These are phyloP conservation scores for Miamiensis avidus DNA, from an alignment of 169 alveolate species.

Conservation along the genomic window DNA sequence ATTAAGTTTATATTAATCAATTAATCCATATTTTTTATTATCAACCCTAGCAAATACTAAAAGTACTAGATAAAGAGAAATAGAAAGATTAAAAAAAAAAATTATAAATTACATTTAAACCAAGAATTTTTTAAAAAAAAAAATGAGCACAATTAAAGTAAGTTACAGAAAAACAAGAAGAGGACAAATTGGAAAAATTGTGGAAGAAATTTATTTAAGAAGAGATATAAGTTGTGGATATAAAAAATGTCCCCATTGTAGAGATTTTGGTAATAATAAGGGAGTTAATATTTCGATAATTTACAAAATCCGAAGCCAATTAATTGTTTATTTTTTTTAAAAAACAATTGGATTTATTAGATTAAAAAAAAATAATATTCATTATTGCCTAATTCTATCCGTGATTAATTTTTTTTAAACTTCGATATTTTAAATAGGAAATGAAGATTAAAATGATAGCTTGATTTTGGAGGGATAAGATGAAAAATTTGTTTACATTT, in stretches of 20 bases:
- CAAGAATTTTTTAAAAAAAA: not conserved
- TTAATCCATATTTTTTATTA: no score
- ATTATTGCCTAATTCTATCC: no score
- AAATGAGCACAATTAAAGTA: constrained; percentile 13
- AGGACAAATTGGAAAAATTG: constrained; percentile 34
- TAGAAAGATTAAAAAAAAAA: no score
- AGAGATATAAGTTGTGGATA: constrained; percentile 75
- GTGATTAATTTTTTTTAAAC: constrained; percentile 45
- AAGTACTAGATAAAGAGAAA: no score
- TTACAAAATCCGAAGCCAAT: no score
- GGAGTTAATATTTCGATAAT: constrained; percentile 7
- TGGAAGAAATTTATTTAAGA: constrained; percentile 78
- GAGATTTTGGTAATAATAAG: not conserved
- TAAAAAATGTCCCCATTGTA: constrained; percentile 52
- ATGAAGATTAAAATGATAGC: not conserved
- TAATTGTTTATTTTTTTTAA: no score
- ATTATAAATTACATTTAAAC: no score
- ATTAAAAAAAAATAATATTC: no score
- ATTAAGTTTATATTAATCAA: no score
- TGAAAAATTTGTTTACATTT: constrained; percentile 12
- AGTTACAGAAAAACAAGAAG: constrained; percentile 5
- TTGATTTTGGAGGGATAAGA: constrained; percentile 12
- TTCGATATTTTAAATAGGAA: constrained; percentile 17
- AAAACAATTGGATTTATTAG: no score
- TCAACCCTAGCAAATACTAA: not conserved